Conservation (phyloP, 176 grass and related monocot species). For the Zea mays region Zm-B73-REFERENCE-NAM-5.0 NC_050102.1:129214001-129214500, state of each 20-base stretch:
- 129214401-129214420: too few species aligned
- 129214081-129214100: background rate
- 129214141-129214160: background rate
- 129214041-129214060: slow-evolving; percentile 1
- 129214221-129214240: background rate
- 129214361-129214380: too few species aligned
- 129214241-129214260: slow-evolving; percentile 22
- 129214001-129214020: slow-evolving; percentile 1
- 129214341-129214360: too few species aligned
- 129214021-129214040: background rate
- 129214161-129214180: slow-evolving; percentile 14
- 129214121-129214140: background rate
- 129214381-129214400: too few species aligned
- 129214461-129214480: too few species aligned
- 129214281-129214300: background rate
- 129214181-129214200: background rate
- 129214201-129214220: background rate
- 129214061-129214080: background rate
- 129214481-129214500: background rate
- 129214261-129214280: background rate
- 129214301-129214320: slow-evolving; percentile 1
- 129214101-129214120: background rate
- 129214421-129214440: too few species aligned
- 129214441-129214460: too few species aligned
- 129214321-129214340: too few species aligned